Conservation (phyloP, 345 rosid species). For the Arabidopsis arenosa region DNA sequence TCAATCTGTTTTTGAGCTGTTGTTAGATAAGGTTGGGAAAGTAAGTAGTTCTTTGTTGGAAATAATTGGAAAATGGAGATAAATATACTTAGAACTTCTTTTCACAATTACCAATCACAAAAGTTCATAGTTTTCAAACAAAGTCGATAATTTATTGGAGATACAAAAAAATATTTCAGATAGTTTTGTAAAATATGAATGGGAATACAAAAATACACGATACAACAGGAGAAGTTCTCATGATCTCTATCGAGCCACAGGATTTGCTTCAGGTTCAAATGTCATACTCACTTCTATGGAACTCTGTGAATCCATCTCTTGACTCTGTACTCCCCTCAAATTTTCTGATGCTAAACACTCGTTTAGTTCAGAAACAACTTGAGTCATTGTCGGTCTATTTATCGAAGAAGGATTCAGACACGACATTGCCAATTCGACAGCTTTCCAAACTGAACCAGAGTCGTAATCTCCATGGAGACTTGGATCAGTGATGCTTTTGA, state of each 20-base stretch:
- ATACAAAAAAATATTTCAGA: background rate
- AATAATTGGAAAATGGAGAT: background rate
- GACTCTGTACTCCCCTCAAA: background rate
- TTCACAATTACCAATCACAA: background rate
- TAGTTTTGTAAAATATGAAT: background rate
- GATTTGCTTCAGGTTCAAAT: slow-evolving; percentile 2
- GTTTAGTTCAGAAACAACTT: slow-evolving; percentile 40
- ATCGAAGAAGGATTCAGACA: slow-evolving; percentile 36
- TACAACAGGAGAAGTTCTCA: background rate
- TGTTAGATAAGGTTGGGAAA: too few relatives aligned
- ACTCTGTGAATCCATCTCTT: background rate
- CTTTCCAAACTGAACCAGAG: slow-evolving; percentile 36
- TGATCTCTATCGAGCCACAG: slow-evolving; percentile 10
- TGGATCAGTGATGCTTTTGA: slow-evolving; percentile 49
- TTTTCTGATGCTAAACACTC: slow-evolving; percentile 34
- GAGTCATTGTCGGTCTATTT: slow-evolving; percentile 49
- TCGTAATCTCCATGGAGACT: slow-evolving; percentile 43
- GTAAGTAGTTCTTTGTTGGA: too few relatives aligned
- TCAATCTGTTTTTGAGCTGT: too few relatives aligned
- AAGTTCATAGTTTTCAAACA: background rate
- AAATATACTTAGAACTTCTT: too few relatives aligned
- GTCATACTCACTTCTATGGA: slow-evolving; percentile 22
- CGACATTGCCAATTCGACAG: slow-evolving; percentile 51
- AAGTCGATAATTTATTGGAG: background rate
- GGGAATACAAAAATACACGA: background rate